These are phyloP conservation scores for Stachybotrys chartarum DNA, from an alignment of 2,329 filamentous ascomycete genomes.

Conservation along the genomic window DNA sequence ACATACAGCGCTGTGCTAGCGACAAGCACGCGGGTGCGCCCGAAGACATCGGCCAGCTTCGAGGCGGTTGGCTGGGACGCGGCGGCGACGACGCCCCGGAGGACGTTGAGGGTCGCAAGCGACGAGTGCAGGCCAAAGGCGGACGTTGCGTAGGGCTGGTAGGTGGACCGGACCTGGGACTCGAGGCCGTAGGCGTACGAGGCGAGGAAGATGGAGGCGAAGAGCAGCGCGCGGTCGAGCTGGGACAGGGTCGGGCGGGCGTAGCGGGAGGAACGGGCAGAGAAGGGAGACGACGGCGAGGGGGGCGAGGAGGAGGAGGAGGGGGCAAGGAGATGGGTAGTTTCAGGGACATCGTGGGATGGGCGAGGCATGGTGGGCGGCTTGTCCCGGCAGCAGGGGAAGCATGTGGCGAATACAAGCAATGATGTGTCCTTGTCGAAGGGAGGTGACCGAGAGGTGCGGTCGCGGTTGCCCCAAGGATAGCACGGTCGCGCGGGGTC, in stretches of 20 bases:
- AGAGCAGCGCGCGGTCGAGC: constrained; percentile 42
- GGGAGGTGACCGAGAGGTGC: background rate
- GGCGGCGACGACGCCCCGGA: constrained; percentile 52
- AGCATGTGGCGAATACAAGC: background rate
- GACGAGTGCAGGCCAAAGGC: constrained; percentile 45
- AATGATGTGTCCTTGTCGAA: background rate
- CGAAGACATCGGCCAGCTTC: constrained; percentile 57
- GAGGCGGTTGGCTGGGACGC: constrained; percentile 51
- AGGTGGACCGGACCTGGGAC: constrained; percentile 41
- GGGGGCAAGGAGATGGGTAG: background rate
- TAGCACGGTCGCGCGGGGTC: background rate
- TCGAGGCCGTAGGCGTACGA: constrained; percentile 55
- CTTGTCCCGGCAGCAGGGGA: background rate
- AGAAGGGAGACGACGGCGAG: background rate
- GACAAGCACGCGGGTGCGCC: constrained; percentile 50
- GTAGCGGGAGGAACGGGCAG: background rate
- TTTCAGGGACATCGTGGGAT: background rate
- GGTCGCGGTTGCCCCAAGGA: background rate
- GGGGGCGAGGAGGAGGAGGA: background rate
- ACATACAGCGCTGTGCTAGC: constrained; percentile 51
- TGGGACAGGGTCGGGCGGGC: constrained; percentile 3
- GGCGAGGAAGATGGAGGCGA: constrained; percentile 50
- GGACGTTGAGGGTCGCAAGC: constrained; percentile 50
- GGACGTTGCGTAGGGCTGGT: constrained; percentile 48
- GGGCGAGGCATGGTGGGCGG: background rate